Evolutionary conservation across 2,329 filamentous ascomycete species (phyloP).

Genomic region (Stromatinia cepivora): DNA sequence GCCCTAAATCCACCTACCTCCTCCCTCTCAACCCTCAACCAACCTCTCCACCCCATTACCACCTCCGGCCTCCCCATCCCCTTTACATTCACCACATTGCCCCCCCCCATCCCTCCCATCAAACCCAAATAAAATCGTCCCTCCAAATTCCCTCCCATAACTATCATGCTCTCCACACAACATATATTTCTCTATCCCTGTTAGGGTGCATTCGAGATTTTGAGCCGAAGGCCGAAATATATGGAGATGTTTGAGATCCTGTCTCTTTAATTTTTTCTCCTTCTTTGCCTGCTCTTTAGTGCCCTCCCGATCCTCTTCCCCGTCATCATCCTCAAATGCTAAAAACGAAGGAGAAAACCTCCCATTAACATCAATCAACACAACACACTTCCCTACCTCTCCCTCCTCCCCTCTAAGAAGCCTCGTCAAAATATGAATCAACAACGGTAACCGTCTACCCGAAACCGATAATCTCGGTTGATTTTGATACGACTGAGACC

Average conservation of each 20-base stretch:
- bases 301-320: background rate
- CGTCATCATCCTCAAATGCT: background rate
- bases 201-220: constrained; percentile 33
- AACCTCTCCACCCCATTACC: constrained; percentile 38
- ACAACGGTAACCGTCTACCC: constrained; percentile 17
- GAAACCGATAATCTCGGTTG: constrained; percentile 14
- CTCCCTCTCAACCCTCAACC: constrained; percentile 38
- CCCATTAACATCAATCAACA: constrained; percentile 54
- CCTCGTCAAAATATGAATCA: background rate
- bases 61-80: constrained; percentile 25
- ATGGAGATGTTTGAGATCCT: constrained; percentile 38
- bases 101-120: constrained; percentile 29
- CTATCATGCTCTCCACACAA: constrained; percentile 35
- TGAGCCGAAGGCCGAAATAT: constrained; percentile 31
- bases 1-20: constrained; percentile 31
- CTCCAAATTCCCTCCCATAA: constrained; percentile 36
- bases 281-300: background rate
- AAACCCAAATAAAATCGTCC: constrained; percentile 37
- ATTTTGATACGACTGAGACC: background rate
- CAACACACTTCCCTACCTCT: constrained; percentile 2
- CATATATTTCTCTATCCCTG: constrained; percentile 38
- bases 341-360: constrained; percentile 53
- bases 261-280: background rate
- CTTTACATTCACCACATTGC: constrained; percentile 25
- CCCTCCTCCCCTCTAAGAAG: constrained; percentile 39